Base-by-base conservation (phyloP, 371 early-diverging fungal species). In the Dinochytrium kinnereticum region DNA sequence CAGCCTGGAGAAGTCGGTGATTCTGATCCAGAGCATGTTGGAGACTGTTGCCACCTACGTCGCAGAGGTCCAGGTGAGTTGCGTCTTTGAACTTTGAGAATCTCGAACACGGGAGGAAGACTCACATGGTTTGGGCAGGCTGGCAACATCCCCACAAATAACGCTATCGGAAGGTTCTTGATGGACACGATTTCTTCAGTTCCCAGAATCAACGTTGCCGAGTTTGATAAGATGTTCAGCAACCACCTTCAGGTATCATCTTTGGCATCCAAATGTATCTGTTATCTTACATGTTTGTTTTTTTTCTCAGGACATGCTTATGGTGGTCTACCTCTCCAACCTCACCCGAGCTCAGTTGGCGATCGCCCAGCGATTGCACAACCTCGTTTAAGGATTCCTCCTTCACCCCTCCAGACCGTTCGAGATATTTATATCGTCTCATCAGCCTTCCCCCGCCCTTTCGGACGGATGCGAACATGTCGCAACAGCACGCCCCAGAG, bases 271-370 rank as follows among this genome's bases (percentile, higher is more conserved):
- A 44, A 59, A 69, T 31, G 28, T 19, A 34, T 21, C 38, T 30
- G 3, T 17, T 24, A 31, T 49, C 44, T 39, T 40, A 19, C 39
- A 5, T 2, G 21, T 10, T 65, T 71, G 17, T 17, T 57, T 51
- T 28, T 55, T 59, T 31, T 31, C 80, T 69, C 91, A 95, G 87
- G 97, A 98, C 81, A 86, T 96, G 68, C 88, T 96, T 78, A 95
- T 96, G 96, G 95, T 96, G 49, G 92, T 95, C 50, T 96, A 98
- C 80, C 88, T 98, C 65, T 92, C 95, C 75, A 94, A 96, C 85
- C 91, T 98, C 82, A 95, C 97, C 39, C 91, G 95, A 69, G 92
- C 95, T 31, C 98, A 98, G 84, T 88, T 98, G 69, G 91, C 92
- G 74, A 91, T 96, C 82, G 94, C 96, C 69, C 94, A 95, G 81